Percentiles rank a stretch among this genome's conserved stretches.
Conservation (phyloP, 2,329 filamentous ascomycete genomes). For the Chalaropsis ovoidea region DNA sequence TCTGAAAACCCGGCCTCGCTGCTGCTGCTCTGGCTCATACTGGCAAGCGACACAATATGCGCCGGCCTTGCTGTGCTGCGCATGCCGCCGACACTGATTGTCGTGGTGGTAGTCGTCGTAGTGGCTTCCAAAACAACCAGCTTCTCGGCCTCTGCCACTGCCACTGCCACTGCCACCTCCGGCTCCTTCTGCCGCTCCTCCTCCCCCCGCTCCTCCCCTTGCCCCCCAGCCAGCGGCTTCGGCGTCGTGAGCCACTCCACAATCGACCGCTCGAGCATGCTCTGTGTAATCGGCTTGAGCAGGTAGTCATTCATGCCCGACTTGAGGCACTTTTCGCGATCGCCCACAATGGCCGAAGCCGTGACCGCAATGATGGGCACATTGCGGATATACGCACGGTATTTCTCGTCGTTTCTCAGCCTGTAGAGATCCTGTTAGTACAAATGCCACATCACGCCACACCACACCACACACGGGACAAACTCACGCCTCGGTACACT, state of each 20-base stretch:
- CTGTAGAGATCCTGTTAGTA: conserved; percentile 58
- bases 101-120: no score
- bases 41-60: conserved; percentile 4
- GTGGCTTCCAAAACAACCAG: no score
- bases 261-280: conserved; percentile 20
- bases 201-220: neutral
- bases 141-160: no score
- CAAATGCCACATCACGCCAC: neutral
- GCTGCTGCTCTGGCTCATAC: conserved; percentile 17
- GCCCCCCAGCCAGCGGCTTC: neutral
- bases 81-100: no score
- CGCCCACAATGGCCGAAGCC: conserved; percentile 66
- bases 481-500: conserved; percentile 53
- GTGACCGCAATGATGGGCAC: conserved; percentile 77
- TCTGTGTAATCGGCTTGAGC: conserved; percentile 52
- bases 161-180: neutral
- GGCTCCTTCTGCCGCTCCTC: neutral
- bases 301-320: conserved; percentile 71
- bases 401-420: conserved; percentile 17
- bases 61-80: neutral
- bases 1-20: neutral
- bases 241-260: conserved; percentile 14
- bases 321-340: conserved; percentile 60
- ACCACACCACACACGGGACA: neutral
- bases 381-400: conserved; percentile 40